These are phyloP conservation scores for Cicer pinnatifidum DNA, from an alignment of 306 rosid species.

Conservation along the genomic window DNA sequence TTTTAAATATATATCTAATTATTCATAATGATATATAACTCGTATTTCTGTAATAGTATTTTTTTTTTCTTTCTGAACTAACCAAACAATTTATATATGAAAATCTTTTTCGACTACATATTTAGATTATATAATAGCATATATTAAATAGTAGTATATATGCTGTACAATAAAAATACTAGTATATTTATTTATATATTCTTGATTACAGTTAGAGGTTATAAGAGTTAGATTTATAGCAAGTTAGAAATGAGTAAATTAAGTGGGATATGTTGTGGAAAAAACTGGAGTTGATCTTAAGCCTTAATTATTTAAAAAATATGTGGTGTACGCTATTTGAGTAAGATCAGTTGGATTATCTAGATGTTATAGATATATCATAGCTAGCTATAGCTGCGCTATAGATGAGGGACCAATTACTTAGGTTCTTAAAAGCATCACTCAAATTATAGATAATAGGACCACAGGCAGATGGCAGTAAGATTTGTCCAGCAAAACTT, in stretches of 20 bases:
- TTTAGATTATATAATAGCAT: no score
- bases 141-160: no score
- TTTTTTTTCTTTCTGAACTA: no score
- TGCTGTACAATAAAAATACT: no score
- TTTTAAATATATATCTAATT: no score
- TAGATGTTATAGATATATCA: conserved; percentile 42
- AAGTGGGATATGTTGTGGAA: neutral
- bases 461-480: conserved; percentile 72
- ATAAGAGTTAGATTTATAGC: conserved; percentile 16
- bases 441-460: conserved; percentile 53
- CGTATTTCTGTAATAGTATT: no score
- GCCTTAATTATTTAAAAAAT: conserved; percentile 48
- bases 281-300: conserved; percentile 41
- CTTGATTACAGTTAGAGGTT: conserved; percentile 1
- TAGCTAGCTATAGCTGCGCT: conserved; percentile 47
- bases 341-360: conserved; percentile 45
- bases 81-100: no score
- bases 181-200: neutral
- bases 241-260: neutral
- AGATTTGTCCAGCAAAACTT: conserved; percentile 45
- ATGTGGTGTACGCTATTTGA: conserved; percentile 57
- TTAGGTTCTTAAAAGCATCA: conserved; percentile 84
- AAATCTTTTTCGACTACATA: no score
- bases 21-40: no score
- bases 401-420: conserved; percentile 77